These are phyloP conservation scores for Solanum bulbocastanum DNA, from an alignment of 257 asterid species.

Conservation along the genomic window DNA sequence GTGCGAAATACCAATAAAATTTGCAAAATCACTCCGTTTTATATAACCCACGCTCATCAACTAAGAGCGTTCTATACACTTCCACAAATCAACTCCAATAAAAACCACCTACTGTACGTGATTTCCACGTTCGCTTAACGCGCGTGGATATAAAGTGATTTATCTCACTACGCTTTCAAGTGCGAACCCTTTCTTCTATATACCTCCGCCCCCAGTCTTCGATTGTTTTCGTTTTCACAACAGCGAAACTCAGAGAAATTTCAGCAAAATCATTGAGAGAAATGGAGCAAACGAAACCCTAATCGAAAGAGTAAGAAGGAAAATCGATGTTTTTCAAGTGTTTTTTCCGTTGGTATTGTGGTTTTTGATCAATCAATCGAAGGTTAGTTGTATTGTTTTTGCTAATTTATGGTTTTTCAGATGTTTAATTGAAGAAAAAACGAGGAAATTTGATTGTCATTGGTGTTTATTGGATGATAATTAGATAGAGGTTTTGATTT, in stretches of 20 bases:
- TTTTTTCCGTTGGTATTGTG: conserved; percentile 13
- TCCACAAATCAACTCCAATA: background rate
- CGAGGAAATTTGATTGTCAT: background rate
- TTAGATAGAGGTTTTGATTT: background rate
- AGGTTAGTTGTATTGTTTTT: conserved; percentile 44
- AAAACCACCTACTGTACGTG: conserved; percentile 14
- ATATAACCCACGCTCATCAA: conserved; percentile 7
- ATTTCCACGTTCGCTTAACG: background rate
- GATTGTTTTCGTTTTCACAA: background rate
- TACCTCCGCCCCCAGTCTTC: conserved; percentile 60
- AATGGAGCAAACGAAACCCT: background rate
- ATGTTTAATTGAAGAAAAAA: background rate
- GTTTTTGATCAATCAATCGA: conserved; percentile 35
- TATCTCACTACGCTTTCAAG: background rate
- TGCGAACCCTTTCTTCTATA: conserved; percentile 31
- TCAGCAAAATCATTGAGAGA: background rate
- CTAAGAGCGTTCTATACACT: conserved; percentile 4
- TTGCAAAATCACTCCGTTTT: background rate
- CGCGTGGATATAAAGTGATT: conserved; percentile 15
- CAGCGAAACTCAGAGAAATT: background rate
- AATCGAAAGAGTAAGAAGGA: background rate
- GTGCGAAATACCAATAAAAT: conserved; percentile 42
- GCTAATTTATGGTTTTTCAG: conserved; percentile 4
- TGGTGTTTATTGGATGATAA: background rate
- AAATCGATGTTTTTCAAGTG: conserved; percentile 29